Conservation (phyloP, 225 moss, liverwort and hornwort species). For the Lunularia cruciata region DNA sequence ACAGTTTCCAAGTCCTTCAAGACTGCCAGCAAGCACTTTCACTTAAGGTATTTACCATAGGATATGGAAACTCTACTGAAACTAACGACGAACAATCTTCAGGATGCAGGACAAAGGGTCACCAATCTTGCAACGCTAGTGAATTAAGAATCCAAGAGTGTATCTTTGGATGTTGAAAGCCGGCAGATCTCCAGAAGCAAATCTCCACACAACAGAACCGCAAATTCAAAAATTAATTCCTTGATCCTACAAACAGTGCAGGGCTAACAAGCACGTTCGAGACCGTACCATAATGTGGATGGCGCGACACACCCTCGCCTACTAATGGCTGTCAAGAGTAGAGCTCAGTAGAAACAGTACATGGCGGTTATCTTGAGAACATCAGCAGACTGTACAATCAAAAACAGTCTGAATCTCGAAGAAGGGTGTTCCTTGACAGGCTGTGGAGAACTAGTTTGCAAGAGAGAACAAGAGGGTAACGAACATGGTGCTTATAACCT, state of each 20-base stretch:
- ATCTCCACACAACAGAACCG: conserved; percentile 37
- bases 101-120: conserved; percentile 65
- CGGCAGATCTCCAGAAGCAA: conserved; percentile 41
- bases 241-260: conserved; percentile 57
- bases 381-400: conserved; percentile 49
- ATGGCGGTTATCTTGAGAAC: conserved; percentile 58
- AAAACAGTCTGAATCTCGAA: conserved; percentile 40
- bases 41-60: conserved; percentile 30
- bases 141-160: conserved; percentile 39
- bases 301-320: conserved; percentile 98
- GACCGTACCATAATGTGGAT: conserved; percentile 97
- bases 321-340: conserved; percentile 99
- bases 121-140: conserved; percentile 36
- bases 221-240: conserved; percentile 42
- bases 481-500: conserved; percentile 19
- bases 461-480: conserved; percentile 32
- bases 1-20: conserved; percentile 33
- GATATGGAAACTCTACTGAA: conserved; percentile 32
- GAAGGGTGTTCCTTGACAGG: conserved; percentile 38
- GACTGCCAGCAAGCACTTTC: conserved; percentile 40
- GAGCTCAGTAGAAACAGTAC: conserved; percentile 89
- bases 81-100: conserved; percentile 50
- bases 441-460: conserved; percentile 39
- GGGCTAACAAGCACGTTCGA: conserved; percentile 76
- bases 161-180: conserved; percentile 47